Percentiles rank a stretch among this genome's conserved stretches.
phyloP scores from a whole-genome alignment of 495 filamentous ascomycete species.

The Aspergillus conjunctus region DNA sequence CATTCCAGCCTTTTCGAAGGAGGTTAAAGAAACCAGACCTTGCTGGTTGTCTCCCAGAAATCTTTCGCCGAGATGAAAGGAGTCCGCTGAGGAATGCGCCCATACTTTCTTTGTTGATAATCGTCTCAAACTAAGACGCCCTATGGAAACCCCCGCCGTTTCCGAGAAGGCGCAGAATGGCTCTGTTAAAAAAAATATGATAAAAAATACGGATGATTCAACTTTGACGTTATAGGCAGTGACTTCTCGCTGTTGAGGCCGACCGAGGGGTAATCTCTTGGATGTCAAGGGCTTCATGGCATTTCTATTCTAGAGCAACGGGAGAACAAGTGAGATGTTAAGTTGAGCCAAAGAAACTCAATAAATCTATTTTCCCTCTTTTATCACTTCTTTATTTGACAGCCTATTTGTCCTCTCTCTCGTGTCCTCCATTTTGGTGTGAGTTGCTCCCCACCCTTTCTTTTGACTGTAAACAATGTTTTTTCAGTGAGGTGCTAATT shows the following conservation, averaged over 20 bases:
- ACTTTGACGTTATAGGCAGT: not conserved
- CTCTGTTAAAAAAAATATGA: not conserved
- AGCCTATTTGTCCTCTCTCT: not conserved
- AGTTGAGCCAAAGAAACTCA: not conserved
- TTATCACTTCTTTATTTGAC: not conserved
- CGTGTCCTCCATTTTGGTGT: not conserved
- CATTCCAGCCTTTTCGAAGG: conserved; percentile 1
- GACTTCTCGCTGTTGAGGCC: not conserved
- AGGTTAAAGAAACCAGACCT: not conserved
- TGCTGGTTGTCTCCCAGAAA: not conserved
- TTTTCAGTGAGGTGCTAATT: not conserved
- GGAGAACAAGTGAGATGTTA: too few species aligned
- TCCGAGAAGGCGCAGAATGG: not conserved
- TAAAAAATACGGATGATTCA: not conserved
- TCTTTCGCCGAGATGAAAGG: conserved; percentile 1
- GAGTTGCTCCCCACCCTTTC: not conserved
- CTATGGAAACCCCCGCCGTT: not conserved
- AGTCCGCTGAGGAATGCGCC: conserved; percentile 30
- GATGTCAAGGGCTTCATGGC: too few species aligned
- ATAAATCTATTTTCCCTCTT: not conserved
- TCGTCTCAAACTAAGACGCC: not conserved
- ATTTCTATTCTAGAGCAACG: too few species aligned
- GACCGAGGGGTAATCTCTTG: too few species aligned
- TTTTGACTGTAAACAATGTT: too few species aligned
- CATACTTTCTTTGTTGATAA: conserved; percentile 21